phyloP scores from a whole-genome alignment of 2,329 filamentous ascomycete genomes.

The Botryotinia calthae region DNA sequence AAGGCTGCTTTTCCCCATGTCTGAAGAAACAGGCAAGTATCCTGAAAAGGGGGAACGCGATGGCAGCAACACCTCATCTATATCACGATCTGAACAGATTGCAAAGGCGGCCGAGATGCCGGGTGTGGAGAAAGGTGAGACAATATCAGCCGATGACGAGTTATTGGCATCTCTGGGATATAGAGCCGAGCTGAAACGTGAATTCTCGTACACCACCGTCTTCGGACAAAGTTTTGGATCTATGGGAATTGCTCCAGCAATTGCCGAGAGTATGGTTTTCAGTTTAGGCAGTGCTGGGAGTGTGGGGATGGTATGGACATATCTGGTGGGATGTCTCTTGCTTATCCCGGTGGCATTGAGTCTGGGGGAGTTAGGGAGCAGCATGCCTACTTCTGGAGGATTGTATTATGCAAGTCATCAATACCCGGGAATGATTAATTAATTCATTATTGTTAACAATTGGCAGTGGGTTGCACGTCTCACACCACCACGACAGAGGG shows the following conservation, averaged over 20 bases:
- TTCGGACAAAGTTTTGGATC: slow-evolving; percentile 39
- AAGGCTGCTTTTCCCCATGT: not conserved
- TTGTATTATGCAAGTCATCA: slow-evolving; percentile 35
- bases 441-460: not conserved
- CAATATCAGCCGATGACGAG: slow-evolving; percentile 32
- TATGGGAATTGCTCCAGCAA: slow-evolving; percentile 38
- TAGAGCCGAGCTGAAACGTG: slow-evolving; percentile 37
- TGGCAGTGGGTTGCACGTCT: slow-evolving; percentile 37
- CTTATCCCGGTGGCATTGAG: slow-evolving; percentile 37
- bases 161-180: slow-evolving; percentile 36
- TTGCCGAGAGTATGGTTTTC: slow-evolving; percentile 38
- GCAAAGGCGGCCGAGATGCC: slow-evolving; percentile 1
- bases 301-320: slow-evolving; percentile 39
- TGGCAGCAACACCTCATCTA: not conserved
- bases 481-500: slow-evolving; percentile 34
- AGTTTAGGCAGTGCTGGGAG: slow-evolving; percentile 35
- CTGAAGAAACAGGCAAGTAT: not conserved
- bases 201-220: slow-evolving; percentile 38
- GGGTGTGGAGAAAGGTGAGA: slow-evolving; percentile 23
- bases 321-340: slow-evolving; percentile 35
- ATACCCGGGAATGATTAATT: not conserved
- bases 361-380: slow-evolving; percentile 37
- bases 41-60: not conserved
- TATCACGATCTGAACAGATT: slow-evolving; percentile 7
- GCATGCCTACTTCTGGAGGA: slow-evolving; percentile 38